These are phyloP conservation scores for Dinochytrium kinnereticum DNA, from an alignment of 371 early-diverging fungal species.

Conservation along the genomic window DNA sequence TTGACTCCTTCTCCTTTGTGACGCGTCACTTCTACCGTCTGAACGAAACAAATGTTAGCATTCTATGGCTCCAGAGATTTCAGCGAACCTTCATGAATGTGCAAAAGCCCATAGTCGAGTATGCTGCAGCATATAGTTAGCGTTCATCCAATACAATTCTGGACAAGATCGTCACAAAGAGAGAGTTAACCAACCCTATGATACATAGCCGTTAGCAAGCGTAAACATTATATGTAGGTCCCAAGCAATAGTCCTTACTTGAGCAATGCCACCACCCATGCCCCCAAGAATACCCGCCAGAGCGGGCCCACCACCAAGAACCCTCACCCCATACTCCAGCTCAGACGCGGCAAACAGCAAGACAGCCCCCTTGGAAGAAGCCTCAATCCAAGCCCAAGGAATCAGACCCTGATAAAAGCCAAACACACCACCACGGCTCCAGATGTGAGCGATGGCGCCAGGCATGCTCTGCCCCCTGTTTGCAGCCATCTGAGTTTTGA, in stretches of 20 bases:
- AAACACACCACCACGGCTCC: conserved; percentile 48
- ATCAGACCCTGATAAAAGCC: conserved; percentile 57
- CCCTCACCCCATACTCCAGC: conserved; percentile 79
- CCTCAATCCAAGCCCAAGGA: conserved; percentile 63
- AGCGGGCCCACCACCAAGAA: conserved; percentile 55
- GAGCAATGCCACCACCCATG: conserved; percentile 68
- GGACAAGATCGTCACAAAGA: background rate
- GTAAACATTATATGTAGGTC: too few species aligned
- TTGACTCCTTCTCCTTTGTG: conserved; percentile 75
- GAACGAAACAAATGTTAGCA: background rate
- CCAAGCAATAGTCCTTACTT: too few species aligned
- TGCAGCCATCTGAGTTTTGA: conserved; percentile 58
- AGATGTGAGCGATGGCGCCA: conserved; percentile 40
- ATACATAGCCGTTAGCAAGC: too few species aligned
- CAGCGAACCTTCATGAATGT: conserved; percentile 88
- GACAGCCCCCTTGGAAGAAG: conserved; percentile 94
- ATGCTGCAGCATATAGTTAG: too few species aligned
- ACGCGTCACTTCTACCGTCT: conserved; percentile 95
- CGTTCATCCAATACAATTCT: conserved; percentile 69
- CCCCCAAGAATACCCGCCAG: conserved; percentile 89
- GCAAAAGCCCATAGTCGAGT: conserved; percentile 98
- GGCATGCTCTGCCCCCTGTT: conserved; percentile 47
- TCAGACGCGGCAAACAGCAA: conserved; percentile 93
- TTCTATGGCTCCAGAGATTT: background rate
- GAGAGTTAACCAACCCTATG: background rate